phyloP scores from a whole-genome alignment of 2,329 filamentous ascomycete species.

The Incumbomyces delicatus region DNA sequence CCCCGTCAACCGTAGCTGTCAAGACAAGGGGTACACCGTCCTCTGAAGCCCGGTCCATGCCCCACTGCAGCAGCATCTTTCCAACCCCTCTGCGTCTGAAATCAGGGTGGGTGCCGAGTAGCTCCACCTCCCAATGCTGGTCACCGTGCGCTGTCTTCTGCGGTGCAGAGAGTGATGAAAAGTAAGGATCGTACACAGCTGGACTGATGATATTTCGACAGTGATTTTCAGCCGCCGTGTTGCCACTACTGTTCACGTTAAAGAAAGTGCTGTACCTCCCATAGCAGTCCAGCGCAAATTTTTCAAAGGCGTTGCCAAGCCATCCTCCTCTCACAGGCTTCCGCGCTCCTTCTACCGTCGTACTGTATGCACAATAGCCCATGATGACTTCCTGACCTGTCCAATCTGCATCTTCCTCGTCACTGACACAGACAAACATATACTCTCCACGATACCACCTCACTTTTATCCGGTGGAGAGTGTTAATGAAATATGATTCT shows the following conservation, averaged over 20 bases:
- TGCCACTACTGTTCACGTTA: not conserved
- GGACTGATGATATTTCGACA: not conserved
- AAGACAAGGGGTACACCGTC: slow-evolving; percentile 3
- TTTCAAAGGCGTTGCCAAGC: slow-evolving; percentile 3
- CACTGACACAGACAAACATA: slow-evolving; percentile 3
- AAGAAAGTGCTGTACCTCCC: not conserved
- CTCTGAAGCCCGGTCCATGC: slow-evolving; percentile 1
- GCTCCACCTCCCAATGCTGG: slow-evolving; percentile 5
- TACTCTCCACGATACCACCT: slow-evolving; percentile 4
- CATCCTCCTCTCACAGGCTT: slow-evolving; percentile 2
- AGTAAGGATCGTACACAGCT: not conserved
- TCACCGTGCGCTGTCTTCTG: not conserved
- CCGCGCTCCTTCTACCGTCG: not conserved
- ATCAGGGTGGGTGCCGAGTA: slow-evolving; percentile 3
- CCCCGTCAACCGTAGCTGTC: not conserved
- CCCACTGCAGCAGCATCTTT: slow-evolving; percentile 6
- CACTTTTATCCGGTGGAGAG: not conserved
- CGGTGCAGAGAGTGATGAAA: not conserved
- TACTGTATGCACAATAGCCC: slow-evolving; percentile 3
- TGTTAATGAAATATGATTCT: not conserved
- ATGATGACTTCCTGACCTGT: slow-evolving; percentile 4
- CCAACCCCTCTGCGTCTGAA: slow-evolving; percentile 3
- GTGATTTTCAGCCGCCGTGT: slow-evolving; percentile 1
- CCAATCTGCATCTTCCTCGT: slow-evolving; percentile 2
- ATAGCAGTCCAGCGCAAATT: not conserved